Conservation (phyloP, 1,284 basidiomycete genomes). For the Filobasidium uniguttulatum region DNA sequence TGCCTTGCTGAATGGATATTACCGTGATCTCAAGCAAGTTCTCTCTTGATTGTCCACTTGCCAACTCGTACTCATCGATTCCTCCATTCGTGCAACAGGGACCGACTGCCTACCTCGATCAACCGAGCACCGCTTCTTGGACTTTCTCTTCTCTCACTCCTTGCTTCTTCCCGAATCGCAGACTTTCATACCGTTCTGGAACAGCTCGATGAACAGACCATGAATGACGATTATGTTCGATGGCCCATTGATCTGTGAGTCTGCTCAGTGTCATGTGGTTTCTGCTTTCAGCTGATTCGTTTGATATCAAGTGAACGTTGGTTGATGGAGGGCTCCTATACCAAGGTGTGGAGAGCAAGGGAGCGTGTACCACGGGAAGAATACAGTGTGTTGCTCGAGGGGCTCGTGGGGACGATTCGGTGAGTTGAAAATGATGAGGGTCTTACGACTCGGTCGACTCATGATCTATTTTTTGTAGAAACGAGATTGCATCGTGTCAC, state of each 20-base stretch:
- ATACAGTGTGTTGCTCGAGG: conserved; percentile 32
- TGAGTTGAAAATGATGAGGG: conserved; percentile 12
- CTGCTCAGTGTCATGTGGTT: conserved; percentile 13
- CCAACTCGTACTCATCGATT: neutral
- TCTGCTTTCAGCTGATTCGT: conserved; percentile 31
- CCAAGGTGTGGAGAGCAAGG: conserved; percentile 91
- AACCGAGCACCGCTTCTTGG: conserved; percentile 81
- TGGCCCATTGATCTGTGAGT: conserved; percentile 64
- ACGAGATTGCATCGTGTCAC: conserved; percentile 37
- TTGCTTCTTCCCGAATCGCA: conserved; percentile 91
- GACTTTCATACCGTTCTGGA: conserved; percentile 99
- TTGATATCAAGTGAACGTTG: conserved; percentile 54
- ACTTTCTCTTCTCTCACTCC: conserved; percentile 81
- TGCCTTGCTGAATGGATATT: conserved; percentile 81
- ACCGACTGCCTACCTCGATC: conserved; percentile 61
- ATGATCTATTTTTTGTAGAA: conserved; percentile 14
- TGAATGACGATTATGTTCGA: conserved; percentile 62
- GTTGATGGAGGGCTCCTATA: conserved; percentile 98
- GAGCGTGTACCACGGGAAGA: conserved; percentile 48
- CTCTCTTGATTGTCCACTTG: neutral
- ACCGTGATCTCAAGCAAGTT: conserved; percentile 64
- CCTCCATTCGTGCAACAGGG: conserved; percentile 43
- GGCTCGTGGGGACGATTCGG: conserved; percentile 35
- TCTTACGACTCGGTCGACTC: neutral
- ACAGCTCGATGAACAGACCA: conserved; percentile 53